Base-by-base conservation (phyloP, 768 basidiomycete genomes). In the Kwoniella mangroviensis region DNA sequence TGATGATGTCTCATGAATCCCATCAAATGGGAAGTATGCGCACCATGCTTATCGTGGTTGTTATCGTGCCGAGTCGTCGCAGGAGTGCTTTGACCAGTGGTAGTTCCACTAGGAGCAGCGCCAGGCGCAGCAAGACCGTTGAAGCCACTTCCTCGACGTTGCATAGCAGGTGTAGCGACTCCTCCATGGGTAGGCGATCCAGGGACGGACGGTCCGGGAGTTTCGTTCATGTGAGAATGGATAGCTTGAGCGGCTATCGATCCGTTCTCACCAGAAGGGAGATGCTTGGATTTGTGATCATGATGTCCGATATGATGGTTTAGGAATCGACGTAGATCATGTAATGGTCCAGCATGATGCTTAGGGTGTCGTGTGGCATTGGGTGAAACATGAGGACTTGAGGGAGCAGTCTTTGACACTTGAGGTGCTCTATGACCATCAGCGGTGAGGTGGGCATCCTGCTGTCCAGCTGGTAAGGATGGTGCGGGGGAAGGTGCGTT, bases 301-400 rank as follows among this genome's bases (percentile, higher is more conserved):
- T 85, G 85, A 76, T 91, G 89, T 68, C 89, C 89, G 59, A 96
- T 89, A 84, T 96, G 93, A 84, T 92, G 89, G 84, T 96, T 92
- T 72, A 99, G 88, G 85, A 98, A 97, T 34, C 94, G 91, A 81
- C 93, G 93, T 78, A 98, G 89, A 83, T 98, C 95, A 84, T 92
- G 89, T 61, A 98, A 87, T 2, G 93, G 91, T 0, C 93, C 91
- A 67, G 86, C 85, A 73, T 85, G 83, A 49, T 83, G 78, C 70
- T 87, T 85, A 19, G 79, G 67, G 63, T 83, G 83, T 28, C 84
- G 73, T 4, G 84, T 83, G 15, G 82, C 78, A 19, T 70, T 72
- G n/a, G 78, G 77, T 34, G 81, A 79, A 21, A 70, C 73, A 51
- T 80, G 79, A 4, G 83, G 82, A 45, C 77, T 76, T 51, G 74